These are phyloP conservation scores for Keithomyces neogunnii DNA, from an alignment of 2,329 filamentous ascomycete species.

Conservation along the genomic window DNA sequence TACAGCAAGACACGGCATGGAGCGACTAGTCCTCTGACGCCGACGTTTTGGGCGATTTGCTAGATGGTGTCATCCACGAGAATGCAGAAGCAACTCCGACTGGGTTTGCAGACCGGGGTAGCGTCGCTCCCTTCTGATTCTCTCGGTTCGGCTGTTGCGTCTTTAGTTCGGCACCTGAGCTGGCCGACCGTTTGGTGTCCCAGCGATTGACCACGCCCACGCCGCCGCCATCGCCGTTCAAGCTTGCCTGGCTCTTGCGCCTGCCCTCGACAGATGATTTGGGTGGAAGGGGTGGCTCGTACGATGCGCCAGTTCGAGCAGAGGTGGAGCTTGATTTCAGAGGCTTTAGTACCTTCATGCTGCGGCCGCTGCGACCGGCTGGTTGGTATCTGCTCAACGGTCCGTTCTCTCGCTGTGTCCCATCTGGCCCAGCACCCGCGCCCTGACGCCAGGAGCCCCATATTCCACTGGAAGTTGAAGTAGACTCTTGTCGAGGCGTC, in stretches of 20 bases:
- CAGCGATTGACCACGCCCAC: conserved; percentile 31
- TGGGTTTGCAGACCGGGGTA: conserved; percentile 65
- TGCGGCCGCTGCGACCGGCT: conserved; percentile 50
- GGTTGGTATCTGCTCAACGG: conserved; percentile 63
- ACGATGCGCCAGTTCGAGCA: conserved; percentile 39
- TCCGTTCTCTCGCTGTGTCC: conserved; percentile 40
- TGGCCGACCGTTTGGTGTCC: conserved; percentile 45
- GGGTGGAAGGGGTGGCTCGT: conserved; percentile 40
- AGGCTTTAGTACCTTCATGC: conserved; percentile 87
- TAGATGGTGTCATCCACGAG: conserved; percentile 68
- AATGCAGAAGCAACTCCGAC: conserved; percentile 91
- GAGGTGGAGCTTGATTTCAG: conserved; percentile 54
- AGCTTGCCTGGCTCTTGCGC: conserved; percentile 42
- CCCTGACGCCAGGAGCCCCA: conserved; percentile 66
- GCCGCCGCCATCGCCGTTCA: conserved; percentile 19
- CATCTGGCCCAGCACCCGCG: conserved; percentile 41
- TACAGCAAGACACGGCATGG: conserved; percentile 9
- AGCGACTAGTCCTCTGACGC: conserved; percentile 16
- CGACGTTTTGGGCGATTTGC: conserved; percentile 26
- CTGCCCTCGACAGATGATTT: conserved; percentile 41
- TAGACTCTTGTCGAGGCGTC: conserved; percentile 34
- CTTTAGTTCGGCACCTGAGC: conserved; percentile 30
- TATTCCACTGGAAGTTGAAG: conserved; percentile 48
- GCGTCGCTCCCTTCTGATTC: conserved; percentile 27
- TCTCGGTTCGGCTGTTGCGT: conserved; percentile 28